Evolutionary conservation across 2,329 filamentous ascomycete species (phyloP).

Genomic region (Phyllosticta citriasiana): DNA sequence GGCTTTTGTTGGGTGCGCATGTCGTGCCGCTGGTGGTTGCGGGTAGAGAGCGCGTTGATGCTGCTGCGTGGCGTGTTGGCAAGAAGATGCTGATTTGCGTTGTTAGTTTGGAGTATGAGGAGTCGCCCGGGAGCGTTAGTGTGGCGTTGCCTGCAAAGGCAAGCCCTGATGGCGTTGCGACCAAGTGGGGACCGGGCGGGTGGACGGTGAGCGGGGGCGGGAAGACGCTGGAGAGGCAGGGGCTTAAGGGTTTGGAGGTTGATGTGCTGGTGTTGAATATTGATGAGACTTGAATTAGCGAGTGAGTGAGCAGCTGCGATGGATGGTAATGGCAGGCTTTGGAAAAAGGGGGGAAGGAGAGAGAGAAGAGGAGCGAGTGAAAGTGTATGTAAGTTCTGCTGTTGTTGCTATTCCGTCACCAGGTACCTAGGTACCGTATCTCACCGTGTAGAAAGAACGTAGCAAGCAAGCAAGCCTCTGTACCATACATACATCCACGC

Average conservation of each 20-base stretch:
- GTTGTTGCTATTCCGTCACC: too few relatives aligned
- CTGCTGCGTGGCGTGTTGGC: conserved; percentile 30
- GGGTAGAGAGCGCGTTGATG: conserved; percentile 26
- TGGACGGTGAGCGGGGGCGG: conserved; percentile 13
- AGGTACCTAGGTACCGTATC: too few relatives aligned
- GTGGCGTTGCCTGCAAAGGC: conserved; percentile 12
- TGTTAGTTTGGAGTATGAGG: conserved; percentile 26
- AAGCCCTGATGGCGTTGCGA: not conserved
- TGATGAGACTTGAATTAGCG: not conserved
- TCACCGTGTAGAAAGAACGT: too few relatives aligned
- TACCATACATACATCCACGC: too few relatives aligned
- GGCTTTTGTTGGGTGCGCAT: conserved; percentile 29
- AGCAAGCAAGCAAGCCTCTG: too few relatives aligned
- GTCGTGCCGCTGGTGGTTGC: conserved; percentile 18
- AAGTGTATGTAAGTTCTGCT: too few relatives aligned
- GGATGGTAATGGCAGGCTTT: too few relatives aligned
- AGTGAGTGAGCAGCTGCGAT: too few relatives aligned
- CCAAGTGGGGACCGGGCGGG: conserved; percentile 13
- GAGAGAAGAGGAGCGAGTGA: too few relatives aligned
- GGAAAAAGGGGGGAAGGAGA: too few relatives aligned
- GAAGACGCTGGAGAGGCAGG: conserved; percentile 7
- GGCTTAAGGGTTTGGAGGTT: conserved; percentile 11
- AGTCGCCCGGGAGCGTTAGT: conserved; percentile 10
- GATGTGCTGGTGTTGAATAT: conserved; percentile 9
- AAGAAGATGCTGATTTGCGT: conserved; percentile 30